phyloP scores from a whole-genome alignment of 2,329 filamentous ascomycete genomes.

The Pyricularia sp. region DNA sequence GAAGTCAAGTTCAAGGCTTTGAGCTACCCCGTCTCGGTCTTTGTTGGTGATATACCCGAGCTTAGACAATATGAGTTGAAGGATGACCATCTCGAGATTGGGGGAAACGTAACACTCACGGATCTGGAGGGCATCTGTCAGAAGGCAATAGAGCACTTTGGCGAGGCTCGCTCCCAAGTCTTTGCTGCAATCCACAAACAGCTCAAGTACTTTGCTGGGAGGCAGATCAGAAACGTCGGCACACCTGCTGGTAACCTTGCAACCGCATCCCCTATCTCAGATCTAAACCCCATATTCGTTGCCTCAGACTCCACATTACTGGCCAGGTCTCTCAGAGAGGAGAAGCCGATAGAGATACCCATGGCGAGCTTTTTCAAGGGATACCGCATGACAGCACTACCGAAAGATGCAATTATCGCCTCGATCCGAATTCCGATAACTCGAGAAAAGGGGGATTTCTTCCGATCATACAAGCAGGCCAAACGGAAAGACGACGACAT shows the following conservation, averaged over 20 bases:
- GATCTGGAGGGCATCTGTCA: constrained; percentile 79
- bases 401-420: constrained; percentile 70
- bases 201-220: constrained; percentile 83
- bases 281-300: constrained; percentile 88
- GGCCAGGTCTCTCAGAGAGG: constrained; percentile 54
- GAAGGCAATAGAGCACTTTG: constrained; percentile 69
- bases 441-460: constrained; percentile 62
- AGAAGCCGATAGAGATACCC: constrained; percentile 63
- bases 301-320: constrained; percentile 72
- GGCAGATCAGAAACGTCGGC: constrained; percentile 95
- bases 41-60: constrained; percentile 85
- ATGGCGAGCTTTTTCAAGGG: constrained; percentile 89
- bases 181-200: constrained; percentile 91
- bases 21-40: constrained; percentile 81
- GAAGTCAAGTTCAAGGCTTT: constrained; percentile 97
- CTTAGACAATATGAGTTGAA: constrained; percentile 69
- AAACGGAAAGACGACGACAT: constrained; percentile 98
- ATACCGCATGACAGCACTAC: constrained; percentile 73
- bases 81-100: constrained; percentile 76
- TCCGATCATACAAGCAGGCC: constrained; percentile 87
- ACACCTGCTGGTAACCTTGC: constrained; percentile 90
- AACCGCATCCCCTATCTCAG: constrained; percentile 91
- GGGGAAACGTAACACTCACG: constrained; percentile 83
- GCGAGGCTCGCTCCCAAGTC: constrained; percentile 55
- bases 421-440: constrained; percentile 76